phyloP scores from a whole-genome alignment of 1,284 basidiomycete genomes.

The Boletus austroedulis region DNA sequence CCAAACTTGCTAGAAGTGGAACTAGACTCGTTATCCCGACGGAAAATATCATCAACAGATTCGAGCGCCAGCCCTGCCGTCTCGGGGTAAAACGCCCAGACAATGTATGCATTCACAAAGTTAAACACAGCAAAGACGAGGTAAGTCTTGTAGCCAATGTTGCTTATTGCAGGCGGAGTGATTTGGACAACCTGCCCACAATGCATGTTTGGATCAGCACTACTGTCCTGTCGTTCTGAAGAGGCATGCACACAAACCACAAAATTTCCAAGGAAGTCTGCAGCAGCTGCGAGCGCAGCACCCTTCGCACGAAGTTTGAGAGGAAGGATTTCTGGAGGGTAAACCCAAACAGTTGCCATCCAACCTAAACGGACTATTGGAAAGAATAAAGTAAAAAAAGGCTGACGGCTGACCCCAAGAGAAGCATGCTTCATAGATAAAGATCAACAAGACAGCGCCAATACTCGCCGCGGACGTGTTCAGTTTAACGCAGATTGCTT shows the following conservation, averaged over 20 bases:
- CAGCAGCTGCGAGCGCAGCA: slow-evolving; percentile 10
- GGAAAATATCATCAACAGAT: slow-evolving; percentile 6
- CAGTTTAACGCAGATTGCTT: slow-evolving; percentile 12
- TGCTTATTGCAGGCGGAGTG: slow-evolving; percentile 13
- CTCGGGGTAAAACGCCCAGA: slow-evolving; percentile 17
- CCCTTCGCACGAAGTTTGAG: slow-evolving; percentile 17
- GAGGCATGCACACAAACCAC: background rate
- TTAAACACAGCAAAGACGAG: slow-evolving; percentile 15
- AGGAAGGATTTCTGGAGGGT: slow-evolving; percentile 13
- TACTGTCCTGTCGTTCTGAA: no score
- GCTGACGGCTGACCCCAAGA: slow-evolving; percentile 8
- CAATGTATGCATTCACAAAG: slow-evolving; percentile 14
- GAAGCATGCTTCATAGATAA: slow-evolving; percentile 15
- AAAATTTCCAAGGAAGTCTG: slow-evolving; percentile 15
- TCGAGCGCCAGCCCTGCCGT: slow-evolving; percentile 13
- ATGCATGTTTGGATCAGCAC: background rate
- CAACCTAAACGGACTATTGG: slow-evolving; percentile 7
- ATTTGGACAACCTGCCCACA: slow-evolving; percentile 13
- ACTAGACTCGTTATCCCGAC: background rate
- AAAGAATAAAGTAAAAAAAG: background rate
- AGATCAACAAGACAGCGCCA: slow-evolving; percentile 16
- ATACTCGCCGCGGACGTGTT: slow-evolving; percentile 13
- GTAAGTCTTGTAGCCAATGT: slow-evolving; percentile 19
- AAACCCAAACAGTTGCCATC: slow-evolving; percentile 19
- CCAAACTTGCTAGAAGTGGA: background rate